Evolutionary conservation across 331 rosid genomes (phyloP).

Genomic region (Rhamnella rubrinervis): DNA sequence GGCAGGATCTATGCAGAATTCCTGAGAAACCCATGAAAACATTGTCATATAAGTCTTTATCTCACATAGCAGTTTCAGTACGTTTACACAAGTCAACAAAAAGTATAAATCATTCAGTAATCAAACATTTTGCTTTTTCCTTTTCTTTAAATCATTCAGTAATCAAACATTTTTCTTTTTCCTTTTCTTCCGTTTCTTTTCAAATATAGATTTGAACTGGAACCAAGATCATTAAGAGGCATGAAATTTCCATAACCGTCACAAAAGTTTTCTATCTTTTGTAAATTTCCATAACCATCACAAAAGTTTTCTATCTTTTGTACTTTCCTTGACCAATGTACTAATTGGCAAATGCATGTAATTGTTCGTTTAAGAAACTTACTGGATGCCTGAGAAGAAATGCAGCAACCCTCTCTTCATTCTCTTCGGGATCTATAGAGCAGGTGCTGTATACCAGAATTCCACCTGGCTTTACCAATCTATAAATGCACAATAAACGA

Average conservation of each 20-base stretch:
- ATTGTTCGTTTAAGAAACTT: slow-evolving; percentile 19
- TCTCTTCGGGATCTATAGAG: slow-evolving; percentile 93
- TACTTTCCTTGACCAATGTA: background rate
- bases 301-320: background rate
- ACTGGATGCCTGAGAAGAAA: slow-evolving; percentile 81
- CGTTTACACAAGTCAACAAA: background rate
- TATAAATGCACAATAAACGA: slow-evolving; percentile 25
- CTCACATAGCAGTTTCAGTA: background rate
- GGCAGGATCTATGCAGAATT: slow-evolving; percentile 53
- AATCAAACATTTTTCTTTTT: background rate
- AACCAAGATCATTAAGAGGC: background rate
- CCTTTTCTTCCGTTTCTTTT: background rate
- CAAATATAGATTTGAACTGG: background rate
- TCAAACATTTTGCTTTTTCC: background rate
- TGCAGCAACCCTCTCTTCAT: slow-evolving; percentile 70
- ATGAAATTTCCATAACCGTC: background rate
- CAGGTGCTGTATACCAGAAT: slow-evolving; percentile 80
- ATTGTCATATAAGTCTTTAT: background rate
- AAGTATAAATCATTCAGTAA: background rate
- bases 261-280: background rate
- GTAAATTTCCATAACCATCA: background rate
- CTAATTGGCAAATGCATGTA: background rate
- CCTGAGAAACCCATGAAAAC: slow-evolving; percentile 48
- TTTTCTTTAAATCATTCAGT: background rate
- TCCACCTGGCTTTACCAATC: slow-evolving; percentile 88